These are phyloP conservation scores for Hamigera avellanea DNA, from an alignment of 495 filamentous ascomycete genomes.

Conservation along the genomic window DNA sequence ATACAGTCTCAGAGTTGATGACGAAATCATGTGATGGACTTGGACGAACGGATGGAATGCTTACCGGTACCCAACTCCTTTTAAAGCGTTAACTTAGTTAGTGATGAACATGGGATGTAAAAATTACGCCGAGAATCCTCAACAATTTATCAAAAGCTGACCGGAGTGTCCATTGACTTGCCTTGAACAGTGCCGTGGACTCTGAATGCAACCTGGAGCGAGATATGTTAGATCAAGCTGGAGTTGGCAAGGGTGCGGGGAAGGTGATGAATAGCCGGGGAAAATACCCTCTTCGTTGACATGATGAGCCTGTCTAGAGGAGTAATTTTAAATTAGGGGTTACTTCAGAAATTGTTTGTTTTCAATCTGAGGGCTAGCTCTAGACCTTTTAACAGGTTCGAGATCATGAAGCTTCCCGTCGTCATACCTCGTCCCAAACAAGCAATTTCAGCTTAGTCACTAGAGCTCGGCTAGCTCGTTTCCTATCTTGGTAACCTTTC, in stretches of 20 bases:
- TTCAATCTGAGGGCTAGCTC: no score
- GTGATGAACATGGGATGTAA: background rate
- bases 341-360: no score
- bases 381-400: no score
- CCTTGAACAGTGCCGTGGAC: conserved; percentile 44
- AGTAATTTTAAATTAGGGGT: no score
- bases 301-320: no score
- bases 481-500: no score
- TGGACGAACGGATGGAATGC: background rate
- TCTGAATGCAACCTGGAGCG: conserved; percentile 36
- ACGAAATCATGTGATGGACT: no score
- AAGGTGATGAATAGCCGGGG: background rate
- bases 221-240: background rate
- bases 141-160: background rate
- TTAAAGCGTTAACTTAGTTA: conserved; percentile 3
- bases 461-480: no score
- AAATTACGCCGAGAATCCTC: background rate
- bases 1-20: conserved; percentile 10
- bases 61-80: conserved; percentile 67
- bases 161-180: no score
- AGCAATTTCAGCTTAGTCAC: no score
- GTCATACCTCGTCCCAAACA: no score
- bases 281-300: background rate
- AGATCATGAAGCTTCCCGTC: no score
- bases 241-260: background rate